These are phyloP conservation scores for Pyrus bretschneideri DNA, from an alignment of 306 rosid species.

Conservation along the genomic window DNA sequence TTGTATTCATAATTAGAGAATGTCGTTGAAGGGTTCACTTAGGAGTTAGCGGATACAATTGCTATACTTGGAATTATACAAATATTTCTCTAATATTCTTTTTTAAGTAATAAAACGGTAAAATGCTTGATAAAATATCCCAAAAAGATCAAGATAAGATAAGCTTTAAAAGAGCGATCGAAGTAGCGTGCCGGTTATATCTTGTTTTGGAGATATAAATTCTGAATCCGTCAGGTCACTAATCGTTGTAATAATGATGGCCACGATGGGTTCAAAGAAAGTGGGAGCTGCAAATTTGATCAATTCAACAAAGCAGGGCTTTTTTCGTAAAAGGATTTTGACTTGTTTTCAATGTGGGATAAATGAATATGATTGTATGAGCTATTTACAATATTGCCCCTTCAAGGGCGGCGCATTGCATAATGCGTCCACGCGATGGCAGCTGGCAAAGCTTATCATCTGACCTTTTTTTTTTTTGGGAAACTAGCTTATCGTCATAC, in stretches of 20 bases:
- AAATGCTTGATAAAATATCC: no score
- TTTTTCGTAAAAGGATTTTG: not conserved
- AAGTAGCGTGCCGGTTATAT: no score
- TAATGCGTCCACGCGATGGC: not conserved
- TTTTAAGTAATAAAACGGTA: no score
- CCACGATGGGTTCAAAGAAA: not conserved
- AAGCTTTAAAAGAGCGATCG: no score
- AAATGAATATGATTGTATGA: not conserved
- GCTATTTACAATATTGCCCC: not conserved
- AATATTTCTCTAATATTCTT: no score
- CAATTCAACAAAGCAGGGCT: not conserved
- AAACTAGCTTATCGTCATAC: not conserved
- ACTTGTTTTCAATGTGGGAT: not conserved
- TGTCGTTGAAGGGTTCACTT: no score
- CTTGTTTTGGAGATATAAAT: no score
- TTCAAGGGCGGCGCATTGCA: not conserved
- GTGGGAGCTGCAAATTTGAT: not conserved
- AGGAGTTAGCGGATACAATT: no score
- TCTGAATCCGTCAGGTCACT: not conserved
- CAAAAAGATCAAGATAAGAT: no score
- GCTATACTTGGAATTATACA: not conserved
- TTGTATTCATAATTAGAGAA: no score
- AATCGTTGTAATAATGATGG: no score
- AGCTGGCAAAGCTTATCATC: not conserved
- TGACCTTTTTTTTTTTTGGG: not conserved